These are phyloP conservation scores for Gyromitra esculenta DNA, from an alignment of 2,329 filamentous ascomycete genomes.

Conservation along the genomic window DNA sequence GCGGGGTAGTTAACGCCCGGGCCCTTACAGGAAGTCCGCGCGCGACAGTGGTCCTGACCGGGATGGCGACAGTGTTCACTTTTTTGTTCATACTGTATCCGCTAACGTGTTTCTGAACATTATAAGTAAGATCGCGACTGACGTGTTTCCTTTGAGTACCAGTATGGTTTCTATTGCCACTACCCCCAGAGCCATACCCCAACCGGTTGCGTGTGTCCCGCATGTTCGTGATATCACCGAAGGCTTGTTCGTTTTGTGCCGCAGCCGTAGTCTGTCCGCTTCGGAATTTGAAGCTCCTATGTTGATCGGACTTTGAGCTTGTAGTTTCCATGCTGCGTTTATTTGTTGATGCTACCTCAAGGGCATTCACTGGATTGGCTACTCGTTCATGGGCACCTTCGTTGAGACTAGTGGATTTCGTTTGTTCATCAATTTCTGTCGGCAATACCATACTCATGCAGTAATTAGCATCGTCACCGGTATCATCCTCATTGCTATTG, in stretches of 20 bases:
- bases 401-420: slow-evolving; percentile 17
- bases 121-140: slow-evolving; percentile 27
- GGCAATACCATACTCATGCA: slow-evolving; percentile 36
- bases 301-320: slow-evolving; percentile 12
- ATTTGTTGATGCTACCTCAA: slow-evolving; percentile 13
- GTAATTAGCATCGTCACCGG: slow-evolving; percentile 31
- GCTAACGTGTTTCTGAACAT: slow-evolving; percentile 33
- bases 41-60: slow-evolving; percentile 23
- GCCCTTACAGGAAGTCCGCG: slow-evolving; percentile 32
- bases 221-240: slow-evolving; percentile 44
- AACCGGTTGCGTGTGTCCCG: slow-evolving; percentile 34
- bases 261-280: slow-evolving; percentile 19
- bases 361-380: neutral
- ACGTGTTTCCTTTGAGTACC: slow-evolving; percentile 8
- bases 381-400: neutral
- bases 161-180: slow-evolving; percentile 25
- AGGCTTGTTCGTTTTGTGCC: slow-evolving; percentile 38
- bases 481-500: slow-evolving; percentile 28
- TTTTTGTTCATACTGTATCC: slow-evolving; percentile 17
- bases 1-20: slow-evolving; percentile 22
- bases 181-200: slow-evolving; percentile 40
- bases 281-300: slow-evolving; percentile 35
- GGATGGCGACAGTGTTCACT: slow-evolving; percentile 13
- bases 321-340: slow-evolving; percentile 15
- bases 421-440: slow-evolving; percentile 28